Percentiles rank a stretch among this genome's conserved stretches.
Conservation (phyloP, 345 rosid species). For the Streptanthus diversifolius region DNA sequence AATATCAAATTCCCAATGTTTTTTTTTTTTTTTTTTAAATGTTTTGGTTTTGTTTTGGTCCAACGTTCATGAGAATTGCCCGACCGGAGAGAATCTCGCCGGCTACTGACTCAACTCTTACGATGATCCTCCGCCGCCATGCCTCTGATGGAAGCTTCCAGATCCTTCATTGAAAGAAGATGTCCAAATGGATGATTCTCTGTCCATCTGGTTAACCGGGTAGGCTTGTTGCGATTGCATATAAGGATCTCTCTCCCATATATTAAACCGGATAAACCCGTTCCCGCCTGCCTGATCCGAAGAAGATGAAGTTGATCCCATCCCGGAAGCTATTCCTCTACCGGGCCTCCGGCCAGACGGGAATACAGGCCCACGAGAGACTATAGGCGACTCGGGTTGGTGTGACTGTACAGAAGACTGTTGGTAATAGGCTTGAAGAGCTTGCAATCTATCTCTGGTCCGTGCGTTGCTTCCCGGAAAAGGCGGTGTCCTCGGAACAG, state of each 20-base stretch:
- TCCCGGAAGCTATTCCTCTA: slow-evolving; percentile 52
- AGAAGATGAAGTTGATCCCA: slow-evolving; percentile 57
- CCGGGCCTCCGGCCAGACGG: slow-evolving; percentile 52
- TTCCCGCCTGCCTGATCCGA: slow-evolving; percentile 64
- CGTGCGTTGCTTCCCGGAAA: slow-evolving; percentile 91
- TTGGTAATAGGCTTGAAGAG: slow-evolving; percentile 92
- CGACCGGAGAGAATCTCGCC: slow-evolving; percentile 9
- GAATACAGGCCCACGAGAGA: slow-evolving; percentile 49
- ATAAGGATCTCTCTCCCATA: slow-evolving; percentile 77
- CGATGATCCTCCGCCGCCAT: slow-evolving; percentile 57
- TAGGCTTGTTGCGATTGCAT: slow-evolving; percentile 38
- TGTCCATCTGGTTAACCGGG: slow-evolving; percentile 55
- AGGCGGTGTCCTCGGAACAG: slow-evolving; percentile 60
- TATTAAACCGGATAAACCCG: slow-evolving; percentile 59
- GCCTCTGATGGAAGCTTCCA: slow-evolving; percentile 65
- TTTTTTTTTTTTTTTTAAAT: not conserved
- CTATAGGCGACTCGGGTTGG: slow-evolving; percentile 51
- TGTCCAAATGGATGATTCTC: slow-evolving; percentile 52
- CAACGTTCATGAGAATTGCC: slow-evolving; percentile 21
- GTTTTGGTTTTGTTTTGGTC: not conserved
- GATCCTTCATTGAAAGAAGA: slow-evolving; percentile 53
- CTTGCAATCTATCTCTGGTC: slow-evolving; percentile 82
- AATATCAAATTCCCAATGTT: slow-evolving; percentile 30
- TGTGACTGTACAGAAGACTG: slow-evolving; percentile 43
- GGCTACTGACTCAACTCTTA: slow-evolving; percentile 35